phyloP scores from a whole-genome alignment of 129 eudicot genomes.

The Scalesia atractyloides region DNA sequence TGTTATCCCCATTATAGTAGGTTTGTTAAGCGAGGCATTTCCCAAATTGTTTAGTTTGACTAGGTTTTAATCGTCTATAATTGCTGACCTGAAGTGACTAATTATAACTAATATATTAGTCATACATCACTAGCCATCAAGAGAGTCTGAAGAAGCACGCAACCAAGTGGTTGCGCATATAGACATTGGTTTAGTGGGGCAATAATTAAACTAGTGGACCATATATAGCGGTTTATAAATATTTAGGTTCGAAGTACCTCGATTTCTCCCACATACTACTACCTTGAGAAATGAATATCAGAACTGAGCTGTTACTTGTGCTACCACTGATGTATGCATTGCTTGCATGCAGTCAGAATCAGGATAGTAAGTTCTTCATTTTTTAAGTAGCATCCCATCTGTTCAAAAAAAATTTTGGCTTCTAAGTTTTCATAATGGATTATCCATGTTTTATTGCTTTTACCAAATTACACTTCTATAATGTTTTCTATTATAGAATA shows the following conservation, averaged over 20 bases:
- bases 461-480: background rate
- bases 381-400: background rate
- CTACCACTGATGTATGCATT: constrained; percentile 19
- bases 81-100: background rate
- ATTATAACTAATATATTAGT: constrained; percentile 5
- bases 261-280: background rate
- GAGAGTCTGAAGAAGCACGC: constrained; percentile 25
- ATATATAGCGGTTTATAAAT: constrained; percentile 12
- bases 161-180: constrained; percentile 30
- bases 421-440: background rate
- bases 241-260: constrained; percentile 10
- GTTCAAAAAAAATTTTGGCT: constrained; percentile 2
- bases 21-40: background rate
- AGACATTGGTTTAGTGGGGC: constrained; percentile 23
- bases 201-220: constrained; percentile 30
- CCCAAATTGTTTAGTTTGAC: background rate
- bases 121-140: constrained; percentile 17
- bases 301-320: constrained; percentile 32
- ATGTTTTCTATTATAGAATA: background rate
- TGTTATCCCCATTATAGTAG: no score
- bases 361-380: constrained; percentile 31
- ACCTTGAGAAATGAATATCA: constrained; percentile 28
- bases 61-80: background rate
- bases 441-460: background rate
- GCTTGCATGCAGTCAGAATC: constrained; percentile 35